phyloP scores from a whole-genome alignment of 768 basidiomycete genomes.

The Phaeolepiota aurea region DNA sequence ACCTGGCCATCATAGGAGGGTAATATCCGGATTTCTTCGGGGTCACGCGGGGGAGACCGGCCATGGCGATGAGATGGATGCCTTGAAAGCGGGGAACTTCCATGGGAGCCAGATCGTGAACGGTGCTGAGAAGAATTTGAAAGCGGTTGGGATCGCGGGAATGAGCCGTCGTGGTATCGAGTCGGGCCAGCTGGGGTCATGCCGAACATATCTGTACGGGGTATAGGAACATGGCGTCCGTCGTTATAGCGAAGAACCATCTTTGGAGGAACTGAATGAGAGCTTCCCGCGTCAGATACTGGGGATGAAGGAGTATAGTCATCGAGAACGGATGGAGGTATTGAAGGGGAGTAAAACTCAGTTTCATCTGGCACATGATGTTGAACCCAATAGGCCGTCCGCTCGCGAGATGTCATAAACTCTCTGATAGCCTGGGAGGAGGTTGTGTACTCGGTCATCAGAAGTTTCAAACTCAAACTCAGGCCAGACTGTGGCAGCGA shows the following conservation, averaged over 20 bases:
- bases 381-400: constrained; percentile 60
- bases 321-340: constrained; percentile 42
- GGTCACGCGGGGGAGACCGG: constrained; percentile 22
- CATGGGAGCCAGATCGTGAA: constrained; percentile 30
- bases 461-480: constrained; percentile 6
- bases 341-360: constrained; percentile 50
- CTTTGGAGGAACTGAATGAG: constrained; percentile 52
- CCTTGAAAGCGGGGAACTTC: constrained; percentile 18
- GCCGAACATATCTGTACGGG: constrained; percentile 21
- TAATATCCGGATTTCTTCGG: constrained; percentile 58
- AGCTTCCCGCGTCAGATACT: constrained; percentile 40
- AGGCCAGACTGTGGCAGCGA: constrained; percentile 5
- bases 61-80: constrained; percentile 19
- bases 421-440: constrained; percentile 51
- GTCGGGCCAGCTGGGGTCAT: constrained; percentile 11
- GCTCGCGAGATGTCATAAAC: constrained; percentile 49
- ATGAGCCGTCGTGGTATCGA: constrained; percentile 12
- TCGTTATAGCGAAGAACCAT: constrained; percentile 66
- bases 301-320: constrained; percentile 32
- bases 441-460: constrained; percentile 59
- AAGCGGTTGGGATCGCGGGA: constrained; percentile 15
- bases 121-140: constrained; percentile 23
- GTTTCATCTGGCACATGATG: constrained; percentile 25
- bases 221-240: constrained; percentile 55
- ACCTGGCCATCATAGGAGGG: constrained; percentile 39